These are phyloP conservation scores for Lodderomyces oxycetoniae DNA, from an alignment of 1,139 yeast species.

Conservation along the genomic window DNA sequence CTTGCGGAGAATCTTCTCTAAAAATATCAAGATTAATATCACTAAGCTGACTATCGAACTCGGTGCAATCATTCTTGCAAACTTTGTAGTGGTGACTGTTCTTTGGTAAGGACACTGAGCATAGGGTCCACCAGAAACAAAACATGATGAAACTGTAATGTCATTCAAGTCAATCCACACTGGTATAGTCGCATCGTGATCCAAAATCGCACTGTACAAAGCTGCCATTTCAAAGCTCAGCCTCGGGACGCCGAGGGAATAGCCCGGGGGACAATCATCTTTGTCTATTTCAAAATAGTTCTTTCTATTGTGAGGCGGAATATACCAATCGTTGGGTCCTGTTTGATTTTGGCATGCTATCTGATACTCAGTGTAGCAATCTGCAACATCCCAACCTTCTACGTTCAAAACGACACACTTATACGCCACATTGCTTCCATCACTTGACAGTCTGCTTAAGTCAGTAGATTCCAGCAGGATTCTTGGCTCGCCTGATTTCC, in stretches of 20 bases:
- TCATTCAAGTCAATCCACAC: conserved; percentile 88
- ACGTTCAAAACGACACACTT: conserved; percentile 56
- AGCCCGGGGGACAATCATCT: conserved; percentile 47
- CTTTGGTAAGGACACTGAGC: conserved; percentile 75
- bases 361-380: conserved; percentile 54
- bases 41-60: conserved; percentile 54
- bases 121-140: conserved; percentile 81
- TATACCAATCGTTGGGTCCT: conserved; percentile 44
- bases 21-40: conserved; percentile 38
- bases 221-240: conserved; percentile 37
- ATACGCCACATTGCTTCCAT: conserved; percentile 31
- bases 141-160: conserved; percentile 67
- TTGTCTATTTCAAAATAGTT: conserved; percentile 50
- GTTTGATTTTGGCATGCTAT: conserved; percentile 52
- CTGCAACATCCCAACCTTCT: conserved; percentile 54
- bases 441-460: conserved; percentile 8
- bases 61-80: conserved; percentile 64
- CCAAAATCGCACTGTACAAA: conserved; percentile 21
- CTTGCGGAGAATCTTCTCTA: conserved; percentile 30
- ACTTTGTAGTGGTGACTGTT: conserved; percentile 50
- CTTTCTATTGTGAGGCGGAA: conserved; percentile 28
- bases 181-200: conserved; percentile 22
- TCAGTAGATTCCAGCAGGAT: not conserved
- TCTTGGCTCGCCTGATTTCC: conserved; percentile 54
- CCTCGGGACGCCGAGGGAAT: conserved; percentile 53